Conservation (phyloP, 345 rosid species). For the Luvunga scandens region DNA sequence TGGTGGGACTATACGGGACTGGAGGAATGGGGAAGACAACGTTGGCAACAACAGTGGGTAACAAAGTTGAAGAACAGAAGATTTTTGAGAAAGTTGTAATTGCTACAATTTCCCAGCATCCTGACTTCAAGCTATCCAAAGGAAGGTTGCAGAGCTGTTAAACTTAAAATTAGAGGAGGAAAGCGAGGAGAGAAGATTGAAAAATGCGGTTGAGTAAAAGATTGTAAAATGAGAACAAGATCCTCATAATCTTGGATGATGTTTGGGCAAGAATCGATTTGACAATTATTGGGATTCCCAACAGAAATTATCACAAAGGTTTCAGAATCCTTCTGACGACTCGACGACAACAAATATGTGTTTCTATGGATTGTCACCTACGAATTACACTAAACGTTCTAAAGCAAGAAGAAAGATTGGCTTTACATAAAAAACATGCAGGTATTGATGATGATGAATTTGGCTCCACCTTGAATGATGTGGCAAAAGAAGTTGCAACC, state of each 20-base stretch:
- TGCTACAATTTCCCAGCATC: neutral
- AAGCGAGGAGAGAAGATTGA: neutral
- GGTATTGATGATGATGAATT: too few species aligned
- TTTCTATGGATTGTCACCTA: too few species aligned
- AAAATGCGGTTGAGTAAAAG: neutral
- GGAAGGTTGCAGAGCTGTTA: neutral
- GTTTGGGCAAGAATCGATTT: conserved; percentile 8
- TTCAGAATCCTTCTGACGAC: conserved; percentile 16
- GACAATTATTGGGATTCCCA: conserved; percentile 11
- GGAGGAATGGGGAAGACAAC: conserved; percentile 5
- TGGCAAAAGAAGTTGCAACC: too few species aligned
- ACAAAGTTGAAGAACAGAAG: neutral
- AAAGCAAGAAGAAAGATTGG: too few species aligned
- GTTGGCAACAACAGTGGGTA: neutral
- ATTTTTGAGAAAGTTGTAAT: conserved; percentile 8
- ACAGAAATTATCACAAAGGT: neutral
- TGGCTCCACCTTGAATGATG: too few species aligned
- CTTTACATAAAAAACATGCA: too few species aligned
- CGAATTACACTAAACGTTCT: too few species aligned
- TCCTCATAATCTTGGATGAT: conserved; percentile 25
- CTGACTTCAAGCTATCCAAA: conserved; percentile 5
- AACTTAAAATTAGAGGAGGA: neutral
- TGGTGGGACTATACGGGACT: conserved; percentile 17
- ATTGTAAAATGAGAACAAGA: conserved; percentile 1
- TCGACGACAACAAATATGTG: neutral